Evolutionary conservation across 371 early-diverging fungal genomes (phyloP).

Genomic region (Mucor irregularis): DNA sequence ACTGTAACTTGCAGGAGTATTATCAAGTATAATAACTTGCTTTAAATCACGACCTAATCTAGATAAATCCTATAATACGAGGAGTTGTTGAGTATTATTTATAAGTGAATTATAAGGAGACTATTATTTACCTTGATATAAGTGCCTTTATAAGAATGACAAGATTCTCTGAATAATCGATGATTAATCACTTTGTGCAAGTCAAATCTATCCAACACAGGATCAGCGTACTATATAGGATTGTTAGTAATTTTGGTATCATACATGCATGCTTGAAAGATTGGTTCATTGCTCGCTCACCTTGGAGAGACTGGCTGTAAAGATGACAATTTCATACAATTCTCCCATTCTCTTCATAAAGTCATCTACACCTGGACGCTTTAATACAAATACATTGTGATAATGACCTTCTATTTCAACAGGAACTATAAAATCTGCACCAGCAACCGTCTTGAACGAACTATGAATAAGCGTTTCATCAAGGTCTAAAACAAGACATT

Average conservation of each 20-base stretch:
- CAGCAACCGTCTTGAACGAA: slow-evolving; percentile 62
- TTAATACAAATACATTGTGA: slow-evolving; percentile 91
- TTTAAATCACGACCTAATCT: slow-evolving; percentile 77
- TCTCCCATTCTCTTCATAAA: slow-evolving; percentile 83
- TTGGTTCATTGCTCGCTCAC: slow-evolving; percentile 48
- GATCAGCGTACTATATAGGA: slow-evolving; percentile 84
- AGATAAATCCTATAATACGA: slow-evolving; percentile 61
- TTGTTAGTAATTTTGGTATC: too few relatives aligned
- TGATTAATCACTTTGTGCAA: slow-evolving; percentile 76
- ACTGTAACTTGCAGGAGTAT: slow-evolving; percentile 90
- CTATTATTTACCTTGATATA: slow-evolving; percentile 81
- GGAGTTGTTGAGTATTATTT: neutral
- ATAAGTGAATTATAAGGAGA: neutral
- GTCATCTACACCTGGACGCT: slow-evolving; percentile 90
- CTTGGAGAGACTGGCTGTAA: slow-evolving; percentile 91
- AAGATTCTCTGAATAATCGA: slow-evolving; percentile 91
- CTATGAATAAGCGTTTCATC: slow-evolving; percentile 63
- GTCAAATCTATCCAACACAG: slow-evolving; percentile 91
- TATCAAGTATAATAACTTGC: slow-evolving; percentile 79
- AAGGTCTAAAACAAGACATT: slow-evolving; percentile 60
- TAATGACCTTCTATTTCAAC: slow-evolving; percentile 84
- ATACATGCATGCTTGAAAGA: too few relatives aligned
- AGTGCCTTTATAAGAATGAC: slow-evolving; percentile 87
- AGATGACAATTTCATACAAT: slow-evolving; percentile 89
- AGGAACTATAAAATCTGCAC: slow-evolving; percentile 81